These are phyloP conservation scores for Quercus robur DNA, from an alignment of 306 rosid species.

Conservation along the genomic window DNA sequence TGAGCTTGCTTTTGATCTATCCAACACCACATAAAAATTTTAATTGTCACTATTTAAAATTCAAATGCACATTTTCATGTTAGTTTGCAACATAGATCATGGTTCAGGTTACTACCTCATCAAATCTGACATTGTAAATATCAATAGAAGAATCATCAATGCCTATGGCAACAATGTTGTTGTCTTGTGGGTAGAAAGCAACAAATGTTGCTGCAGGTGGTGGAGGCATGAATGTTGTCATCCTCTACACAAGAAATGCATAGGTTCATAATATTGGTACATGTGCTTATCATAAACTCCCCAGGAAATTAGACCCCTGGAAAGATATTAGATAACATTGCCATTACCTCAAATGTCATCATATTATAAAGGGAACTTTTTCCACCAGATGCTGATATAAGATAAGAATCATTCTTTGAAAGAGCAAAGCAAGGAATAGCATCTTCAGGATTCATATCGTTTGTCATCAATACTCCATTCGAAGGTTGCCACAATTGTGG, in stretches of 20 bases:
- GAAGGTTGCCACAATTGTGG: conserved; percentile 97
- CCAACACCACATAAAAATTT: neutral
- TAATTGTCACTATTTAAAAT: neutral
- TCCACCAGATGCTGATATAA: conserved; percentile 98
- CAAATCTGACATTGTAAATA: conserved; percentile 89
- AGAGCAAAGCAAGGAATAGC: conserved; percentile 97
- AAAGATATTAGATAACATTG: neutral
- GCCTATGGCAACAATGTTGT: conserved; percentile 94
- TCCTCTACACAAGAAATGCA: conserved; percentile 57
- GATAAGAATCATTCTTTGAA: conserved; percentile 93
- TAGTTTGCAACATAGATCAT: neutral
- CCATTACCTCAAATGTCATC: conserved; percentile 93
- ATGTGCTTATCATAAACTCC: neutral
- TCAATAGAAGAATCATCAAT: conserved; percentile 96
- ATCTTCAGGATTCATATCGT: conserved; percentile 87
- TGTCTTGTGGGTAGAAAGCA: conserved; percentile 98
- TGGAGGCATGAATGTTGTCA: conserved; percentile 98
- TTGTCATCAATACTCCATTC: conserved; percentile 96
- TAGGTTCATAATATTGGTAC: neutral
- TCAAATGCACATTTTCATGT: neutral
- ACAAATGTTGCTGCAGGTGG: conserved; percentile 98
- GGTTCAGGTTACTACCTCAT: conserved; percentile 59
- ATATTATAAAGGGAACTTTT: conserved; percentile 94
- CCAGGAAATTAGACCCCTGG: neutral
- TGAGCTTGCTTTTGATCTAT: conserved; percentile 88